Percentiles rank a stretch among this genome's conserved stretches.
These are phyloP conservation scores for Coemansia sp. DNA, from an alignment of 192 early-diverging fungal genomes.

Conservation along the genomic window DNA sequence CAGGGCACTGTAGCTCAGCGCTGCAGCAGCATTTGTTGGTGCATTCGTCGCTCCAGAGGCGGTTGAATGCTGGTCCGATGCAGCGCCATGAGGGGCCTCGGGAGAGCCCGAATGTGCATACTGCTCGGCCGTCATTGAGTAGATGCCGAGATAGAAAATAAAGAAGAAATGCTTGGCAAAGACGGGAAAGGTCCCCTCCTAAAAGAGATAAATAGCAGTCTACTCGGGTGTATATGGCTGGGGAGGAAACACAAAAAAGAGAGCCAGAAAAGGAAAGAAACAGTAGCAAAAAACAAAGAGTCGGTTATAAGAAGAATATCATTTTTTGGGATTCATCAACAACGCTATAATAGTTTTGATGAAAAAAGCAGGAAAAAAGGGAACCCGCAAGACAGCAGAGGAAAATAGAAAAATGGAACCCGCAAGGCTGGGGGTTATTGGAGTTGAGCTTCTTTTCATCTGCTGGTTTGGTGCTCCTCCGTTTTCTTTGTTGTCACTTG, in stretches of 20 bases:
- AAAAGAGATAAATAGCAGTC: background rate
- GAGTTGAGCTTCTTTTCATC: background rate
- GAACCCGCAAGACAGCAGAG: background rate
- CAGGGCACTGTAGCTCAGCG: constrained; percentile 23
- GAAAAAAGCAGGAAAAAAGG: background rate
- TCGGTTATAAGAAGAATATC: background rate
- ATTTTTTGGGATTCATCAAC: background rate
- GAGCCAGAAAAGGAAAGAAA: background rate
- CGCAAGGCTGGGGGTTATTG: background rate
- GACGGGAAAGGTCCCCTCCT: constrained; percentile 1
- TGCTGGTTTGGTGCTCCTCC: no score
- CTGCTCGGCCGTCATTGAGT: constrained; percentile 31
- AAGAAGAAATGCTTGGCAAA: constrained; percentile 7
- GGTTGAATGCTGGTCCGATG: constrained; percentile 24
- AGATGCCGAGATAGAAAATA: constrained; percentile 13
- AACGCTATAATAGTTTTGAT: background rate
- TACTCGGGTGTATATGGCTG: background rate
- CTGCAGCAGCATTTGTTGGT: constrained; percentile 22
- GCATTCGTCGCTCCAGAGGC: constrained; percentile 8
- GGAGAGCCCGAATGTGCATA: constrained; percentile 32
- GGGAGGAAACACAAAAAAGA: background rate
- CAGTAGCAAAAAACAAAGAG: background rate
- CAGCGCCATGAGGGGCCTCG: constrained; percentile 19
- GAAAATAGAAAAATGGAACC: background rate
- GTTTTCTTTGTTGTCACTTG: no score